These are phyloP conservation scores for Barnettozyma sp. DNA, from an alignment of 805 yeast species.

Conservation along the genomic window DNA sequence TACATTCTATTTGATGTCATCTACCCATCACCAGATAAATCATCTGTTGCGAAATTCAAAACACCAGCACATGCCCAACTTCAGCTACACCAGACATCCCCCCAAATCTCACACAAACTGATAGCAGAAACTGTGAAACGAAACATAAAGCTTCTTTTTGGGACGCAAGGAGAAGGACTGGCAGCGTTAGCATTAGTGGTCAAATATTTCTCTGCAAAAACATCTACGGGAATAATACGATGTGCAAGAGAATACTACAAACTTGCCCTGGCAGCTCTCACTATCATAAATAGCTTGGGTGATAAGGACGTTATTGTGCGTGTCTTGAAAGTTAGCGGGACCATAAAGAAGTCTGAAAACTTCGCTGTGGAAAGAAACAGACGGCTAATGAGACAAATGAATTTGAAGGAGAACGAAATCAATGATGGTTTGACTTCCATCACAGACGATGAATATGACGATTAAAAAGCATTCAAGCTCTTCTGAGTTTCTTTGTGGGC, in stretches of 20 bases:
- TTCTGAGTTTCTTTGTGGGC: slow-evolving; percentile 23
- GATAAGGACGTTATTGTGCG: slow-evolving; percentile 43
- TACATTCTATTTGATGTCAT: slow-evolving; percentile 76
- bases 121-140: slow-evolving; percentile 48
- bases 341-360: slow-evolving; percentile 77
- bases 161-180: slow-evolving; percentile 70
- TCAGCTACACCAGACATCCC: slow-evolving; percentile 44
- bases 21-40: slow-evolving; percentile 49
- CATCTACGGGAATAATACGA: slow-evolving; percentile 79
- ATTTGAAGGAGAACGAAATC: slow-evolving; percentile 13
- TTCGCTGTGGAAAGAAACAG: slow-evolving; percentile 49
- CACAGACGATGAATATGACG: slow-evolving; percentile 9
- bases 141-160: slow-evolving; percentile 58
- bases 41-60: slow-evolving; percentile 10
- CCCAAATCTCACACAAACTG: slow-evolving; percentile 39
- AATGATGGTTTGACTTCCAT: slow-evolving; percentile 9
- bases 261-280: slow-evolving; percentile 59
- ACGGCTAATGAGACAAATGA: slow-evolving; percentile 20
- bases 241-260: slow-evolving; percentile 62
- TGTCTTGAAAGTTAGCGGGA: slow-evolving; percentile 72
- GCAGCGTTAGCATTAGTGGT: slow-evolving; percentile 53
- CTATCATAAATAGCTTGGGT: slow-evolving; percentile 45
- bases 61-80: slow-evolving; percentile 34
- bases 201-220: slow-evolving; percentile 74
- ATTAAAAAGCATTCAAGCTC: neutral